These are phyloP conservation scores for Aspergillus sp. DNA, from an alignment of 2,329 filamentous ascomycete species.

Conservation along the genomic window DNA sequence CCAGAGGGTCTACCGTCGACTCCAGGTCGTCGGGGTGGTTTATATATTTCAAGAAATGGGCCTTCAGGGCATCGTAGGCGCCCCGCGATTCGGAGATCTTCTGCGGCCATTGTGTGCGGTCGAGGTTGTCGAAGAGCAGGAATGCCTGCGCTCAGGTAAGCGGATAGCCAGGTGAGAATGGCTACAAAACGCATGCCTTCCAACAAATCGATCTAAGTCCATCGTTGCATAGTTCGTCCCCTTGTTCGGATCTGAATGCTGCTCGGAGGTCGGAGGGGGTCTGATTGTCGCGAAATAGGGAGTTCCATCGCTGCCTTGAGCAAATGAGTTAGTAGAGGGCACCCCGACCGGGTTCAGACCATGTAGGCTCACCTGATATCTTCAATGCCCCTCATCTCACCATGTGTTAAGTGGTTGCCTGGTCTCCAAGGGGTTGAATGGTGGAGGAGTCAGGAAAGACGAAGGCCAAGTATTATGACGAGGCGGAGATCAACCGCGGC, in stretches of 20 bases:
- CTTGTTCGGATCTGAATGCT: slow-evolving; percentile 61
- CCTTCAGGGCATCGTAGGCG: slow-evolving; percentile 69
- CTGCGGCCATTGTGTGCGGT: slow-evolving; percentile 66
- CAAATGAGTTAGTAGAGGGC: slow-evolving; percentile 1
- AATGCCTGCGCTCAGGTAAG: slow-evolving; percentile 61
- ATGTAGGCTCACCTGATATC: slow-evolving; percentile 49
- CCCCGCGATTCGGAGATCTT: slow-evolving; percentile 67
- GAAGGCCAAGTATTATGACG: slow-evolving; percentile 3
- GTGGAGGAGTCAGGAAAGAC: slow-evolving; percentile 4
- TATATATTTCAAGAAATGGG: slow-evolving; percentile 77
- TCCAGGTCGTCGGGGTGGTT: slow-evolving; percentile 79
- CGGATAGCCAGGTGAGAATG: slow-evolving; percentile 3
- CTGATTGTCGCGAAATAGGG: slow-evolving; percentile 56
- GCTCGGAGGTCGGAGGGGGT: slow-evolving; percentile 62
- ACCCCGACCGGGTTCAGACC: neutral
- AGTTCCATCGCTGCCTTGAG: slow-evolving; percentile 65
- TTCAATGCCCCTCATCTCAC: slow-evolving; percentile 54
- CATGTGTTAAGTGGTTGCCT: slow-evolving; percentile 10
- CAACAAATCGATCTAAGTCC: slow-evolving; percentile 86
- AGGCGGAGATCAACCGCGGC: slow-evolving; percentile 7
- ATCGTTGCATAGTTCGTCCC: slow-evolving; percentile 64
- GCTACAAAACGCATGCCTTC: slow-evolving; percentile 61
- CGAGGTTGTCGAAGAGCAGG: slow-evolving; percentile 69
- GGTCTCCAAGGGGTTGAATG: slow-evolving; percentile 1
- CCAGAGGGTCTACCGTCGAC: slow-evolving; percentile 75